A percentile compares a stretch with the other conserved stretches of the same genome.
Evolutionary conservation across 257 asterid genomes (phyloP).

Genomic region (Cinchona pubescens): DNA sequence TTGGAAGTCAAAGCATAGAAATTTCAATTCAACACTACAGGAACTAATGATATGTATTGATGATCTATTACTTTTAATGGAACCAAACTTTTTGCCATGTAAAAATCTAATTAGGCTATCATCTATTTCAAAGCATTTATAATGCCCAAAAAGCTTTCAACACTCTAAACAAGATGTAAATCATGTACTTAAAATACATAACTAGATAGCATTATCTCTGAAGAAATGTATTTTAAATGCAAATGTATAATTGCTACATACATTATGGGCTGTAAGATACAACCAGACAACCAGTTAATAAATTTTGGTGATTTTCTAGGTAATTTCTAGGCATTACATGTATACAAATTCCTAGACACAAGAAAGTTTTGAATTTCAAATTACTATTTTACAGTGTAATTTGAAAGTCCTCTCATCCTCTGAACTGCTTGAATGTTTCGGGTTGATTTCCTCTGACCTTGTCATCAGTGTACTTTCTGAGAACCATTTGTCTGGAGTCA

Average conservation of each 20-base stretch:
- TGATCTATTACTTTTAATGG: neutral
- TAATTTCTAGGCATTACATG: neutral
- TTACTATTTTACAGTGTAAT: neutral
- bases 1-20: neutral
- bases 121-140: neutral
- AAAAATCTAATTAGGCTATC: neutral
- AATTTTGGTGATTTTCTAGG: neutral
- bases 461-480: constrained; percentile 44
- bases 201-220: neutral
- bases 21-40: neutral
- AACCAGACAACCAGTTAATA: too few species aligned
- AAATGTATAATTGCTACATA: neutral
- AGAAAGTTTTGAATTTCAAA: neutral
- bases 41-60: neutral
- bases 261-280: neutral
- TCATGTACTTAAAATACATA: neutral
- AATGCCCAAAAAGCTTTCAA: neutral
- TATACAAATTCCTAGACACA: neutral
- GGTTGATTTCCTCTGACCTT: neutral
- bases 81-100: neutral
- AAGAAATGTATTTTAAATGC: neutral
- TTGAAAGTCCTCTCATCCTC: neutral
- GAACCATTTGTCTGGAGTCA: constrained; percentile 63
- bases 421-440: neutral
- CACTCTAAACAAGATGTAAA: neutral